phyloP scores from a whole-genome alignment of 2,329 filamentous ascomycete species.

The Emericellopsis cladophorae region DNA sequence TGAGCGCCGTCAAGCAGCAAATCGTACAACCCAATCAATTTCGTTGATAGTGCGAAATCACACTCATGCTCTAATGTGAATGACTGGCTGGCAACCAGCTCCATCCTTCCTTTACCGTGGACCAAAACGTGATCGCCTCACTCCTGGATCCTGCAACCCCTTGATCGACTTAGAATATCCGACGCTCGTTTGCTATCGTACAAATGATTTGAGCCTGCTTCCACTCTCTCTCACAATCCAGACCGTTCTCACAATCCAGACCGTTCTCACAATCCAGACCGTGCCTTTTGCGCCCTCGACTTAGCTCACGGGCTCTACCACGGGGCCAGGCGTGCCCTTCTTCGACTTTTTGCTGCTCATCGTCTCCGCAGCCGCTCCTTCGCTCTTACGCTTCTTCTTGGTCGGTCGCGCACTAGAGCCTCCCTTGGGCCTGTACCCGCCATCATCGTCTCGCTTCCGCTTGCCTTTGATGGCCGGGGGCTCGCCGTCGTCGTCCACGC shows the following conservation, averaged over 20 bases:
- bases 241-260: neutral
- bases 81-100: no score
- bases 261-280: neutral
- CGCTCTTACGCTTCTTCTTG: conserved; percentile 49
- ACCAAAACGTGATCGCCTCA: no score
- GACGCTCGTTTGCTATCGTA: no score
- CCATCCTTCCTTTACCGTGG: no score
- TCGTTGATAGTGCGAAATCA: no score
- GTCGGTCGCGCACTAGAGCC: conserved; percentile 37
- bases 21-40: no score
- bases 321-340: conserved; percentile 13
- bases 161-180: no score
- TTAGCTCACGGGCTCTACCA: neutral
- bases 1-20: no score
- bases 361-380: conserved; percentile 25
- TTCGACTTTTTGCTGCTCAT: conserved; percentile 20
- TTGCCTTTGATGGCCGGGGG: conserved; percentile 23
- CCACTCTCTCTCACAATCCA: neutral
- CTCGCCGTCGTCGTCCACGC: conserved; percentile 26
- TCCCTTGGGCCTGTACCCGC: conserved; percentile 42
- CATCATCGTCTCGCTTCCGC: conserved; percentile 47
- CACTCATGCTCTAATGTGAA: no score
- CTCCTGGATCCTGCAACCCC: no score
- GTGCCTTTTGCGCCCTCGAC: neutral
- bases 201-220: no score